phyloP scores from a whole-genome alignment of 2,329 filamentous ascomycete genomes.

The Epichloe bromicola region DNA sequence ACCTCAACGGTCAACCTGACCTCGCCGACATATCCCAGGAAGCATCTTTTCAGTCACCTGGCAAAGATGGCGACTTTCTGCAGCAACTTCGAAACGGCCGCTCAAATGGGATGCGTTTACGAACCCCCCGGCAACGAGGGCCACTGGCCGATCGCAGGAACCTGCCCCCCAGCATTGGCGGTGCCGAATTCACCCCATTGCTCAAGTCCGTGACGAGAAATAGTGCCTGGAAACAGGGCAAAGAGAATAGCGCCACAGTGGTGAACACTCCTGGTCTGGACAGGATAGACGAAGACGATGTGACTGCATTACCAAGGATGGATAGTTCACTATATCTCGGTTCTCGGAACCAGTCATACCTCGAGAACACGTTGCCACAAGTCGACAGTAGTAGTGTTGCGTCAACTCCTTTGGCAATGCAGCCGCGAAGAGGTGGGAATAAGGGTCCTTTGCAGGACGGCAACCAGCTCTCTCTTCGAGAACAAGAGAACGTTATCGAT shows the following conservation, averaged over 20 bases:
- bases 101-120: constrained; percentile 42
- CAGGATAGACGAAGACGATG: constrained; percentile 56
- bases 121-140: constrained; percentile 60
- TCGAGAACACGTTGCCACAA: constrained; percentile 61
- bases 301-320: constrained; percentile 60
- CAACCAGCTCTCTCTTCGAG: constrained; percentile 80
- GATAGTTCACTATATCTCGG: constrained; percentile 60
- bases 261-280: constrained; percentile 57
- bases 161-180: constrained; percentile 47
- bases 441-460: constrained; percentile 67
- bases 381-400: constrained; percentile 67
- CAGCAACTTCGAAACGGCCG: constrained; percentile 59
- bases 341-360: constrained; percentile 49
- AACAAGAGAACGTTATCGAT: constrained; percentile 92
- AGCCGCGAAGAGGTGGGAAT: constrained; percentile 48
- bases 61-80: constrained; percentile 55
- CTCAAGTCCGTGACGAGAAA: constrained; percentile 68
- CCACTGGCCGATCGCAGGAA: constrained; percentile 62
- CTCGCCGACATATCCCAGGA: constrained; percentile 73
- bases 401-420: constrained; percentile 66
- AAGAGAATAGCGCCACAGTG: constrained; percentile 44
- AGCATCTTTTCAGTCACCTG: constrained; percentile 72
- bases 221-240: constrained; percentile 53
- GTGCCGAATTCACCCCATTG: constrained; percentile 84
- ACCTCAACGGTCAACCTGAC: constrained; percentile 54